Conservation (phyloP, 352 stramenopile species). For the Pythium biforme region DNA sequence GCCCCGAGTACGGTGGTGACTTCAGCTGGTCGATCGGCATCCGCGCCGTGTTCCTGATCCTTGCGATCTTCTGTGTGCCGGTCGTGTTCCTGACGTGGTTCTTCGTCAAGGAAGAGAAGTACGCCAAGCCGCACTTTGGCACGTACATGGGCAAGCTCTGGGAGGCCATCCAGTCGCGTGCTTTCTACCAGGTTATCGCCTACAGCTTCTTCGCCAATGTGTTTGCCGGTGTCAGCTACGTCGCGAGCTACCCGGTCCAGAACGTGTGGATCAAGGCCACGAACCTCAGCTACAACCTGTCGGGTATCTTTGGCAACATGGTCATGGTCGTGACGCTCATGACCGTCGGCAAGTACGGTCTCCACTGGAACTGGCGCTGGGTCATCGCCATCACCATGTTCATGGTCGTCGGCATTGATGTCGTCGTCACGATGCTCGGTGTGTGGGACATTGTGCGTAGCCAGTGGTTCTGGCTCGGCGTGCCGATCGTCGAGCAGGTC, state of each 20-base stretch:
- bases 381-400: conserved; percentile 26
- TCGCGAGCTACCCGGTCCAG: conserved; percentile 20
- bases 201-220: conserved; percentile 29
- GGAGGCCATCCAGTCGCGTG: conserved; percentile 29
- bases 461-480: conserved; percentile 27
- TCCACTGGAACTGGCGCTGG: conserved; percentile 31
- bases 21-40: conserved; percentile 32
- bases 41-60: conserved; percentile 18
- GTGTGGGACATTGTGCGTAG: conserved; percentile 29
- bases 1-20: conserved; percentile 26
- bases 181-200: conserved; percentile 29
- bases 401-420: conserved; percentile 22
- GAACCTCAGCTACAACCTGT: conserved; percentile 21
- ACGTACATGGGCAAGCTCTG: conserved; percentile 32
- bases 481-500: conserved; percentile 24
- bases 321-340: conserved; percentile 27
- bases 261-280: conserved; percentile 26
- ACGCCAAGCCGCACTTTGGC: conserved; percentile 23
- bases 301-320: conserved; percentile 17
- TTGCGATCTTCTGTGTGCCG: conserved; percentile 28
- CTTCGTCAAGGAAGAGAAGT: conserved; percentile 36
- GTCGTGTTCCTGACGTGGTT: conserved; percentile 33
- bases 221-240: conserved; percentile 25
- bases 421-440: conserved; percentile 21
- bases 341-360: conserved; percentile 29